A percentile compares a stretch with the other conserved stretches of the same genome.
Evolutionary conservation across 2,329 filamentous ascomycete genomes (phyloP).

Genomic region (Achaetomium macrosporum): DNA sequence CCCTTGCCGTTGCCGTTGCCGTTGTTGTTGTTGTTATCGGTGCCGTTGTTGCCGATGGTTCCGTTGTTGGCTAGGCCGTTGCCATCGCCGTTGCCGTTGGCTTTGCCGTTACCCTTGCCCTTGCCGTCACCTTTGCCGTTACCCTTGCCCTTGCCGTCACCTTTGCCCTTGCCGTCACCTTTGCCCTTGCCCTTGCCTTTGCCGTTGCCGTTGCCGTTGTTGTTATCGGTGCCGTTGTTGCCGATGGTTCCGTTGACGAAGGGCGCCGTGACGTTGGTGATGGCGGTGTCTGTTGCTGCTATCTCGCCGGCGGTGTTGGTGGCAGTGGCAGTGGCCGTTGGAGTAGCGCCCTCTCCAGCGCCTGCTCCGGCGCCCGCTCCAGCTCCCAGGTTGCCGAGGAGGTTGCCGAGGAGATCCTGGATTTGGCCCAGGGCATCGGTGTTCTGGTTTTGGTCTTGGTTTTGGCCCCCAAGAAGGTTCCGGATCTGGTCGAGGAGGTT

Average conservation of each 20-base stretch:
- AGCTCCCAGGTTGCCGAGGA: neutral
- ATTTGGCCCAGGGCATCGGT: neutral
- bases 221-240: neutral
- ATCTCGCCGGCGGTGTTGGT: neutral
- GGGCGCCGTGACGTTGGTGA: neutral
- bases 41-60: no score
- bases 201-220: constrained; percentile 5
- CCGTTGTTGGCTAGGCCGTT: no score
- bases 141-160: constrained; percentile 7
- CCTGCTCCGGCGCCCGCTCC: neutral
- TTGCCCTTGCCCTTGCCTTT: constrained; percentile 10
- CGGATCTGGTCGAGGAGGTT: constrained; percentile 3
- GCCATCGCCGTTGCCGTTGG: neutral
- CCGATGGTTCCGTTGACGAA: neutral
- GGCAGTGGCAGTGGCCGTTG: neutral
- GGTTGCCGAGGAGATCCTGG: neutral
- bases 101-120: constrained; percentile 9
- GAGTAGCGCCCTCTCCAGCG: neutral
- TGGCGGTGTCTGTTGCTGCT: neutral
- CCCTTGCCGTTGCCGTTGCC: no score
- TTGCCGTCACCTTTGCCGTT: neutral
- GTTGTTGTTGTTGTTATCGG: no score
- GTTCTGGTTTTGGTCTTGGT: no score
- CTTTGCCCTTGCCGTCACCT: no score
- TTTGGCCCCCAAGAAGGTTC: neutral